These are phyloP conservation scores for Cyclaneusma minus DNA, from an alignment of 2,329 filamentous ascomycete genomes.

Conservation along the genomic window DNA sequence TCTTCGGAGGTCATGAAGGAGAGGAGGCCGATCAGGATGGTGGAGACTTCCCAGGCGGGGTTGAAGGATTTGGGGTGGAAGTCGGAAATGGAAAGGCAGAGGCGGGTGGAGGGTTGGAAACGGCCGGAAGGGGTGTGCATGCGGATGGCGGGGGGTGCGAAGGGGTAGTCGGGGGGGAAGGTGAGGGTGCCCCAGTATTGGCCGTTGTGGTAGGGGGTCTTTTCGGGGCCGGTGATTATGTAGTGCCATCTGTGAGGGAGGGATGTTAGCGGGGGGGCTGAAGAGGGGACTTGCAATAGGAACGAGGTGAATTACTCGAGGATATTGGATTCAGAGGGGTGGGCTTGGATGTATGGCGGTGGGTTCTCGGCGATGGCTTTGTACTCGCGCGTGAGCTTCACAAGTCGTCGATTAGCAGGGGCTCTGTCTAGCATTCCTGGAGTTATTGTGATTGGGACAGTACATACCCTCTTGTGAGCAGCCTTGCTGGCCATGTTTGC, in stretches of 20 bases:
- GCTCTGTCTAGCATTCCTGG: constrained; percentile 1
- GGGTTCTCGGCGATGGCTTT: constrained; percentile 56
- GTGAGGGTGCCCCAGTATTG: constrained; percentile 98
- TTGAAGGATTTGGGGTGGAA: constrained; percentile 98
- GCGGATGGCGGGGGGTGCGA: constrained; percentile 89
- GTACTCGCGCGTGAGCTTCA: constrained; percentile 46
- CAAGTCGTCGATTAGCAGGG: constrained; percentile 1
- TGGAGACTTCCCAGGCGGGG: constrained; percentile 94
- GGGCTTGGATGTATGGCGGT: constrained; percentile 75
- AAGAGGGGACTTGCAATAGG: constrained; percentile 1
- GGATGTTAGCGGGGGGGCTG: constrained; percentile 5
- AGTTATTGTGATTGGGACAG: background rate
- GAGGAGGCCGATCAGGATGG: constrained; percentile 83
- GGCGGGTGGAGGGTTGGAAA: constrained; percentile 80
- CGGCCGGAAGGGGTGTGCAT: constrained; percentile 97
- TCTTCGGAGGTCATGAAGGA: constrained; percentile 99
- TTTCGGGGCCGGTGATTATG: constrained; percentile 84
- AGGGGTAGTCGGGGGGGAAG: constrained; percentile 93
- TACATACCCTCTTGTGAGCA: constrained; percentile 52
- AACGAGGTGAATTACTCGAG: constrained; percentile 47
- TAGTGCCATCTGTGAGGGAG: constrained; percentile 61
- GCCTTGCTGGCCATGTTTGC: constrained; percentile 52
- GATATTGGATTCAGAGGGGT: constrained; percentile 83
- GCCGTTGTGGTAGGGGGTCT: constrained; percentile 84
- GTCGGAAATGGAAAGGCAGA: constrained; percentile 92